These are phyloP conservation scores for Penicillium malachiteum DNA, from an alignment of 495 filamentous ascomycete genomes.

Conservation along the genomic window DNA sequence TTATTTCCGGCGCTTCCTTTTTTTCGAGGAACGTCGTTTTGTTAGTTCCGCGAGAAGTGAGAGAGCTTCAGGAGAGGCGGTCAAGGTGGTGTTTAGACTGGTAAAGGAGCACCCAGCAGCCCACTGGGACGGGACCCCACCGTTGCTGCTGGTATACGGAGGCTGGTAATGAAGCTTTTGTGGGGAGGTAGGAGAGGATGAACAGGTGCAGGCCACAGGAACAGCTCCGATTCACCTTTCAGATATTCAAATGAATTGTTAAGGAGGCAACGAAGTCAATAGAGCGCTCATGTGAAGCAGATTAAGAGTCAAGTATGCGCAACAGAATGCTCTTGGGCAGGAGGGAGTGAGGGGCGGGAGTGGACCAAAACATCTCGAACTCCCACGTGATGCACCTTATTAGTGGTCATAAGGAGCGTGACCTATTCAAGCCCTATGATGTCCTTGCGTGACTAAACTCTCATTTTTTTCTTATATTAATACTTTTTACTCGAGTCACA, in stretches of 20 bases:
- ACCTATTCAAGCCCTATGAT: conserved; percentile 6
- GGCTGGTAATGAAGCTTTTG: conserved; percentile 18
- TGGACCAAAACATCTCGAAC: conserved; percentile 29
- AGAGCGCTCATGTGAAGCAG: not conserved
- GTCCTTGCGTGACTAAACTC: not conserved
- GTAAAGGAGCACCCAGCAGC: conserved; percentile 21
- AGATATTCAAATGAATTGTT: not conserved
- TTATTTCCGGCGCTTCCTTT: conserved; percentile 4
- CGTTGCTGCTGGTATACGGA: conserved; percentile 28
- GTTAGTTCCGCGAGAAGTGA: conserved; percentile 10
- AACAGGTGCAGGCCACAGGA: not conserved
- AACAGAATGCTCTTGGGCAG: conserved; percentile 14
- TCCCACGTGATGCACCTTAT: conserved; percentile 32
- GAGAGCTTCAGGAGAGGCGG: conserved; percentile 27
- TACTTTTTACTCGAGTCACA: no score
- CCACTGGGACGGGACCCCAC: conserved; percentile 27
- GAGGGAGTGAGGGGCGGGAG: conserved; percentile 24
- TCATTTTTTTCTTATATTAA: not conserved
- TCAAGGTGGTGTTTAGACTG: conserved; percentile 25
- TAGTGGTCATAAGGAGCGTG: conserved; percentile 4
- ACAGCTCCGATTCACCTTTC: not conserved
- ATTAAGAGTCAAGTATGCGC: conserved; percentile 2
- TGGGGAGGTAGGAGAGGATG: conserved; percentile 2
- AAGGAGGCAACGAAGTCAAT: not conserved
- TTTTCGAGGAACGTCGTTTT: not conserved